phyloP scores from a whole-genome alignment of 176 grass and related monocot species.

The Lolium multiflorum region DNA sequence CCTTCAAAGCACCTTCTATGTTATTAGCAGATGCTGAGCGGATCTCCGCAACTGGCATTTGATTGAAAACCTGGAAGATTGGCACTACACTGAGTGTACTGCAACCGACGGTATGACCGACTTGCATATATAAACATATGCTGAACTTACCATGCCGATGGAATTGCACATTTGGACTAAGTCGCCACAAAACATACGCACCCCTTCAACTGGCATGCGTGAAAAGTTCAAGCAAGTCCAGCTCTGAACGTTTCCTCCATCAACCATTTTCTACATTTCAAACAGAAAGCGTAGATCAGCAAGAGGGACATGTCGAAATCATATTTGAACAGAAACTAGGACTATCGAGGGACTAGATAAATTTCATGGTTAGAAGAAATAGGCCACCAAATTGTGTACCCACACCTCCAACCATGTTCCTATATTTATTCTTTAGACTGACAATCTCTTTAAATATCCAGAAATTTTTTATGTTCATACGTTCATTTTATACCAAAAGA shows the following conservation, averaged over 20 bases:
- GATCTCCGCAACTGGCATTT: slow-evolving; percentile 32
- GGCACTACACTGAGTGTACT: not conserved
- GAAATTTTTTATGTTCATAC: not conserved
- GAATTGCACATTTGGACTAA: slow-evolving; percentile 65
- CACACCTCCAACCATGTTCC: not conserved
- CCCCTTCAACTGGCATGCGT: not conserved
- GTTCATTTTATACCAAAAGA: not conserved
- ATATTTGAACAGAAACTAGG: not conserved
- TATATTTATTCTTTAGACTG: not conserved
- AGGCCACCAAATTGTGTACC: not conserved
- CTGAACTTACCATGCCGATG: slow-evolving; percentile 68
- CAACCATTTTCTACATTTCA: slow-evolving; percentile 70
- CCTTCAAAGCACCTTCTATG: slow-evolving; percentile 56
- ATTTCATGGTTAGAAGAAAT: slow-evolving; percentile 3
- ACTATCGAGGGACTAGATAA: not conserved
- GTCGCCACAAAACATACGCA: slow-evolving; percentile 44
- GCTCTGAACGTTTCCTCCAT: slow-evolving; percentile 47
- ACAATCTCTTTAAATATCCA: not conserved
- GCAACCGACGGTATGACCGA: not conserved
- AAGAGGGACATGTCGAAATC: not conserved
- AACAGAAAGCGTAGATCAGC: slow-evolving; percentile 9
- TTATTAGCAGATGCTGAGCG: slow-evolving; percentile 16
- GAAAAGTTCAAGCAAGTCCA: slow-evolving; percentile 82
- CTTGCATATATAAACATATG: not conserved
- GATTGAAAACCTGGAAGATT: slow-evolving; percentile 59